Evolutionary conservation across 352 stramenopile species (phyloP), one percentile per base, ranked within the genome.

Genomic region (Pythium sukuiense): DNA sequence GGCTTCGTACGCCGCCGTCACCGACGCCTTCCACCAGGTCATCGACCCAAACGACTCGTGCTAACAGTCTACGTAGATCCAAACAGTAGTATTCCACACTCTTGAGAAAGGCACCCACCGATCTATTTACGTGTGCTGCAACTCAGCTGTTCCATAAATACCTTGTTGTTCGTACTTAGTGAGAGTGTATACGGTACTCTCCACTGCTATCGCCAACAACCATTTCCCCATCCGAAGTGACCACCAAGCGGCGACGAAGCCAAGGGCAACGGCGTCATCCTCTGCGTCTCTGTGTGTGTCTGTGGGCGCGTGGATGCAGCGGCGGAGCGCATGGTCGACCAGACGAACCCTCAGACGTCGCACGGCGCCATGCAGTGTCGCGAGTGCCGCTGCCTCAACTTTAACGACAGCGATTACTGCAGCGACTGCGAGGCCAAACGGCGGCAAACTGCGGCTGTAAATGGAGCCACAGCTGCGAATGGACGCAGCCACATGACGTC

Each of bases 311-410:
- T 43, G 12, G 11, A 43, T 43, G 37, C 37, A 43, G 37, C 37
- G 37, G 37, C 11, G 37, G 12, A 18, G 37, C 37, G 37, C 37
- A 43, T 43, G 37, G 11, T 9, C 12, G 37, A 43, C 37, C 37
- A 13, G 14, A 13, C 5, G 11, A 43, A 43, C 11, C 12, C 16
- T 16, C 11, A 43, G 37, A 43, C 12, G 37, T 43, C 37, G 37
- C 37, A 43, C 11, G 37, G 37, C 37, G 37, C 37, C 37, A 43
- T 43, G 37, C 37, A 43, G 16, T 85, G 77, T 61, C 66, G 55
- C 45, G 60, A 69, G n/a, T 85, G 77, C 39, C 74, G 77, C 30
- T 81, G 75, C 63, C 69, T 85, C 53, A 85, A 81, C 53, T 85
- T 81, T 54, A 78, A 59, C 54, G 55, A 50, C 12, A 65, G 59